phyloP scores from a whole-genome alignment of 169 alveolate genomes.

The Cryptosporidium meleagridis region DNA sequence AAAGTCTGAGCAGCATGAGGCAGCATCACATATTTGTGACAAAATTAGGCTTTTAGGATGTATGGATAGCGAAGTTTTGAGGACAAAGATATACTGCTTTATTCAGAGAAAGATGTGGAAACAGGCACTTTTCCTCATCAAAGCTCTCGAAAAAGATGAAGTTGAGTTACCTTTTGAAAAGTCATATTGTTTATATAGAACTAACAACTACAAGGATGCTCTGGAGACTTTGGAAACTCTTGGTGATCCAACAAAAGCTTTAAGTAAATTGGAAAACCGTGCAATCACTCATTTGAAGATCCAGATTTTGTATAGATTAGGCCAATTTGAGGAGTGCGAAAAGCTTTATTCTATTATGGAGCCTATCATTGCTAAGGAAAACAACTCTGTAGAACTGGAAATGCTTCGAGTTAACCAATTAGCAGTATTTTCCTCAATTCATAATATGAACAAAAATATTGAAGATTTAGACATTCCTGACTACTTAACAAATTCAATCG shows the following conservation, averaged over 20 bases:
- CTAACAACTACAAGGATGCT: slow-evolving; percentile 49
- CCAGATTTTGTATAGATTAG: slow-evolving; percentile 53
- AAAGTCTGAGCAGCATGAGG: slow-evolving; percentile 68
- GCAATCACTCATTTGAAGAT: slow-evolving; percentile 40
- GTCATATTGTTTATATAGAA: slow-evolving; percentile 68
- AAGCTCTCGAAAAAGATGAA: slow-evolving; percentile 23
- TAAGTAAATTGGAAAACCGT: slow-evolving; percentile 16
- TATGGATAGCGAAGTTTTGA: slow-evolving; percentile 34
- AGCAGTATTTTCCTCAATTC: slow-evolving; percentile 35
- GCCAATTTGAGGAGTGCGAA: slow-evolving; percentile 47
- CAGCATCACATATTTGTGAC: slow-evolving; percentile 59
- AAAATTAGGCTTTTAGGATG: slow-evolving; percentile 33
- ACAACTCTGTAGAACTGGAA: slow-evolving; percentile 20
- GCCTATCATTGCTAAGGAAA: background rate
- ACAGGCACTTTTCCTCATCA: slow-evolving; percentile 49
- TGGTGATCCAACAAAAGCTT: slow-evolving; percentile 30
- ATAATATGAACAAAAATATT: background rate
- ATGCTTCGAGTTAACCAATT: slow-evolving; percentile 40
- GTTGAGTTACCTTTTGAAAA: slow-evolving; percentile 62
- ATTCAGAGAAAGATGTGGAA: slow-evolving; percentile 63
- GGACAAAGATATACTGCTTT: slow-evolving; percentile 50
- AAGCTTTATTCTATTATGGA: slow-evolving; percentile 1
- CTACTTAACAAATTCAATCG: slow-evolving; percentile 23
- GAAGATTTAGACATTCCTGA: slow-evolving; percentile 40
- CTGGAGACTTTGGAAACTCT: slow-evolving; percentile 24